phyloP scores from a whole-genome alignment of 371 early-diverging fungal species.

The Haplosporangium sp. region DNA sequence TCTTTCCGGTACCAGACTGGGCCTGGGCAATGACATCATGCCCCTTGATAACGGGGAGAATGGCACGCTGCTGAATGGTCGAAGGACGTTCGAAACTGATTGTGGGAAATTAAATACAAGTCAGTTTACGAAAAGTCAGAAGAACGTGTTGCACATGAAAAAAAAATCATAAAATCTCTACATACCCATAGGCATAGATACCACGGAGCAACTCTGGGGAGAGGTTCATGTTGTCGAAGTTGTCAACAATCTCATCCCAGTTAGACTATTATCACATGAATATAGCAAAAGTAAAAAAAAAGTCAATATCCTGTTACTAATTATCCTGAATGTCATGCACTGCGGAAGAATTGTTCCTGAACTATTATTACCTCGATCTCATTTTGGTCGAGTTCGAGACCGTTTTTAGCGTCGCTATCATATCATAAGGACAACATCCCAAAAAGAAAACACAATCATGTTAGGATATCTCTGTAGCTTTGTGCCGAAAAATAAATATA shows the following conservation, averaged over 20 bases:
- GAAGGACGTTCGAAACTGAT: constrained; percentile 89
- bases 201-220: constrained; percentile 34
- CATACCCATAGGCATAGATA: constrained; percentile 41
- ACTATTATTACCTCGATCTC: constrained; percentile 52
- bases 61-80: constrained; percentile 94
- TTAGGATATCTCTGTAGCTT: background rate
- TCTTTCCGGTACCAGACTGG: constrained; percentile 98
- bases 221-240: constrained; percentile 34
- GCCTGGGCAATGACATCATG: constrained; percentile 96
- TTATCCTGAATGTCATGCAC: background rate
- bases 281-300: background rate
- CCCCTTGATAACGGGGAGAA: constrained; percentile 85
- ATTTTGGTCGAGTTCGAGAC: constrained; percentile 49
- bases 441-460: background rate
- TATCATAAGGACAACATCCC: constrained; percentile 3
- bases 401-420: constrained; percentile 34
- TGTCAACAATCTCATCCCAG: constrained; percentile 62
- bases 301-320: background rate
- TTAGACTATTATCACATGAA: constrained; percentile 61
- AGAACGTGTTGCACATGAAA: too few species aligned
- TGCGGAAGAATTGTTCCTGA: constrained; percentile 1
- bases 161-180: background rate
- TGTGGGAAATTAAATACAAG: too few species aligned
- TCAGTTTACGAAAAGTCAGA: too few species aligned
- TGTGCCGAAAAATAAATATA: background rate